Conservation (phyloP, 192 early-diverging fungal genomes). For the Endogone sp. region DNA sequence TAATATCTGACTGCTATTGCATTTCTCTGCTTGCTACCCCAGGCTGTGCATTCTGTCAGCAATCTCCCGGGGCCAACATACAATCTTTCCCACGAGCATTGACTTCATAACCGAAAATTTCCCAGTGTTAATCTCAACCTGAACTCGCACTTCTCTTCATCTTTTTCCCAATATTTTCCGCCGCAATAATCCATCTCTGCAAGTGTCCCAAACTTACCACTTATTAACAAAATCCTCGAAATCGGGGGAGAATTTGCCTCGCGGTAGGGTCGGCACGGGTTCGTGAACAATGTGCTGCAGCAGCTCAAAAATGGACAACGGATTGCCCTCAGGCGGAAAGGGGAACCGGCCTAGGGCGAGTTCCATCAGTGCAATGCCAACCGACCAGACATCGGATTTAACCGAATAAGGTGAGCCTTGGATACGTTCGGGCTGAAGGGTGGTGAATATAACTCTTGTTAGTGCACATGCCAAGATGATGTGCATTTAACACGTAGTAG, state of each 20-base stretch:
- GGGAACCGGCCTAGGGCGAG: constrained; percentile 75
- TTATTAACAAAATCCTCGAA: constrained; percentile 73
- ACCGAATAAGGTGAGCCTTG: constrained; percentile 75
- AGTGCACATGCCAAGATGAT: too few relatives aligned
- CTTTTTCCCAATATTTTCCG: too few relatives aligned
- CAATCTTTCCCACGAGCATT: too few relatives aligned
- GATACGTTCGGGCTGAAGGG: constrained; percentile 66
- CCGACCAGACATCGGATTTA: constrained; percentile 83
- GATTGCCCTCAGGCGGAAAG: constrained; percentile 62
- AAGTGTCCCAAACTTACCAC: constrained; percentile 49
- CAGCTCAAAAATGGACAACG: constrained; percentile 87
- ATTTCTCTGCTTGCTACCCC: too few relatives aligned
- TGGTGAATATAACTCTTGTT: too few relatives aligned
- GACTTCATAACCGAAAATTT: too few relatives aligned
- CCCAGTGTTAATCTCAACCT: too few relatives aligned
- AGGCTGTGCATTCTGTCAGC: too few relatives aligned
- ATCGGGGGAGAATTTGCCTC: constrained; percentile 65
- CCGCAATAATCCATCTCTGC: background rate
- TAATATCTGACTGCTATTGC: too few relatives aligned
- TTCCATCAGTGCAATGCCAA: constrained; percentile 81
- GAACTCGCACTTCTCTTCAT: too few relatives aligned
- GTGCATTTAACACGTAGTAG: too few relatives aligned
- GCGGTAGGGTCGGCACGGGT: constrained; percentile 74
- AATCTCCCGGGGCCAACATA: too few relatives aligned
- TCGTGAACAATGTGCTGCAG: constrained; percentile 91